Conservation (phyloP, 2,329 filamentous ascomycete species). For the Pseudogymnoascus sp. region DNA sequence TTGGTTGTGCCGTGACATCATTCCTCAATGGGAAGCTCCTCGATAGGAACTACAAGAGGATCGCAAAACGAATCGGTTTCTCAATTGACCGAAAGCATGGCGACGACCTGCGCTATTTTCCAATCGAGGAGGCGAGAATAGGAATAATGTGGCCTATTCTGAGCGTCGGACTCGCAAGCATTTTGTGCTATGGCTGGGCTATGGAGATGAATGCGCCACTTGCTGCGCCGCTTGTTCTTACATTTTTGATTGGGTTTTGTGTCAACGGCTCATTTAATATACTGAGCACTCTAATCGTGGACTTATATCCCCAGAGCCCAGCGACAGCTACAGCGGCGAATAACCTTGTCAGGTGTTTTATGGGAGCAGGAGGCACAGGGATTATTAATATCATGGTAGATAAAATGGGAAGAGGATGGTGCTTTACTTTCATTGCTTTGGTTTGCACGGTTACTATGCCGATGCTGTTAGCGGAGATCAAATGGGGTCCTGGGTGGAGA, state of each 20-base stretch:
- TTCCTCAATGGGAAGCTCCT: constrained; percentile 47
- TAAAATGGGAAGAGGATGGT: constrained; percentile 13
- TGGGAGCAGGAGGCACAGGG: constrained; percentile 6
- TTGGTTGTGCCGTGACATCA: constrained; percentile 23
- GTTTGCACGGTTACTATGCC: constrained; percentile 42
- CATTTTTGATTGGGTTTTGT: constrained; percentile 48
- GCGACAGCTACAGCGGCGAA: constrained; percentile 9
- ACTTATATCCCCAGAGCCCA: constrained; percentile 8
- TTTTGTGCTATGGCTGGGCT: constrained; percentile 51
- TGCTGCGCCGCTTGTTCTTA: constrained; percentile 45
- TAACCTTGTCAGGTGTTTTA: constrained; percentile 9
- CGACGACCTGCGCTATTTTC: constrained; percentile 36
- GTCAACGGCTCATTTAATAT: constrained; percentile 56
- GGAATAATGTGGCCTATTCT: constrained; percentile 47
- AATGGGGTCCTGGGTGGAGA: constrained; percentile 41
- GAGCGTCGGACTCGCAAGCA: constrained; percentile 41
- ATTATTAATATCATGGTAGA: constrained; percentile 11
- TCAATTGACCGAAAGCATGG: constrained; percentile 35
- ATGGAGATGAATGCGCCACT: constrained; percentile 42
- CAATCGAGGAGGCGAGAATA: constrained; percentile 36
- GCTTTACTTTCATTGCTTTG: constrained; percentile 38
- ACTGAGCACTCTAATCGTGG: constrained; percentile 11
- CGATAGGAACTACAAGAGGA: constrained; percentile 61
- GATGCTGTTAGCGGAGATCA: constrained; percentile 40
- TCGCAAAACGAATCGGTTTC: constrained; percentile 53